Conservation (phyloP, 164 flowering plant species). For the Dillenia suffruticosa region DNA sequence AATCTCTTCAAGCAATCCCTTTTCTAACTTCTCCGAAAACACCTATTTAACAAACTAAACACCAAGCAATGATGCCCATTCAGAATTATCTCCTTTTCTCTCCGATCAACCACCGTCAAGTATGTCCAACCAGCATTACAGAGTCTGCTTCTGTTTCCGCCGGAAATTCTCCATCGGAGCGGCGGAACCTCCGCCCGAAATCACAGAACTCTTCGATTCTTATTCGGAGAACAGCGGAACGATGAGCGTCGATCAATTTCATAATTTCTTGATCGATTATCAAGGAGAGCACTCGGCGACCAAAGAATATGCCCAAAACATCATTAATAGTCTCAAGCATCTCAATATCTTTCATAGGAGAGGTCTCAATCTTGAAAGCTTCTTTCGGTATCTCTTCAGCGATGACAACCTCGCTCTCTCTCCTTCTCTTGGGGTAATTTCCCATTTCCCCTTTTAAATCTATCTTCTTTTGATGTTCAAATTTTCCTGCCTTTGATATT, state of each 20-base stretch:
- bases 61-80: too few species aligned
- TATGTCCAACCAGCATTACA: constrained; percentile 7
- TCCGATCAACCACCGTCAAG: too few species aligned
- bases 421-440: too few species aligned
- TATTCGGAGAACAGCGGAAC: constrained; percentile 23
- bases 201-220: constrained; percentile 8
- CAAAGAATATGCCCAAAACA: constrained; percentile 23
- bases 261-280: constrained; percentile 17
- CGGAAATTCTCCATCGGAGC: constrained; percentile 17
- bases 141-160: constrained; percentile 14
- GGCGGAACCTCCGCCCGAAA: constrained; percentile 27
- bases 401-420: too few species aligned
- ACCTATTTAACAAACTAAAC: too few species aligned
- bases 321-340: constrained; percentile 28
- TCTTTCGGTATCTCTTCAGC: constrained; percentile 19
- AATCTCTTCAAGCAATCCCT: too few species aligned
- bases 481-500: too few species aligned
- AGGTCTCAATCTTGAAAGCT: constrained; percentile 28
- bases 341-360: constrained; percentile 22
- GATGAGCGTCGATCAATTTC: constrained; percentile 28
- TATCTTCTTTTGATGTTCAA: too few species aligned
- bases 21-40: too few species aligned
- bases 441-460: too few species aligned
- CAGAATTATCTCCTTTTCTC: too few species aligned
- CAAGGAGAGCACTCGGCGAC: constrained; percentile 20